A percentile compares a stretch with the other conserved stretches of the same genome.
These are phyloP conservation scores for Skeletonema grethae DNA, from an alignment of 108 stramenopile species.

Conservation along the genomic window DNA sequence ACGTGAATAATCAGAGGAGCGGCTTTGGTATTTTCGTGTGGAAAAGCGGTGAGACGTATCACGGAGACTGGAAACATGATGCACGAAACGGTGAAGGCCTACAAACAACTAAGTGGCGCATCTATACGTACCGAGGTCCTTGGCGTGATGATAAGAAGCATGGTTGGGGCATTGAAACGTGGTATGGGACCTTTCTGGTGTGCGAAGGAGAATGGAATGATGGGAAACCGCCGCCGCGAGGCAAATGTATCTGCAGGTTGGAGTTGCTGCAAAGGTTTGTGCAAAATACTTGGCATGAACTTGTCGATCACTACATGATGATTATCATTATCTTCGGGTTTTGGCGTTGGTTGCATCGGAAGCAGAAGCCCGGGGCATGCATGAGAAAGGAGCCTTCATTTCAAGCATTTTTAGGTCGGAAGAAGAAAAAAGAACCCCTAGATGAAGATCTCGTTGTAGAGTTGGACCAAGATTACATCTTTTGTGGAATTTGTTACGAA, in stretches of 20 bases:
- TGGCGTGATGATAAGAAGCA: slow-evolving; percentile 5
- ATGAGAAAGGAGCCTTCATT: neutral
- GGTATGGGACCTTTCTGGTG: neutral
- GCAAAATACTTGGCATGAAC: neutral
- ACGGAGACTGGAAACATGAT: neutral
- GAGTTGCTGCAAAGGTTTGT: neutral
- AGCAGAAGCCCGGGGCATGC: neutral
- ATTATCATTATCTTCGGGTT: too few species aligned
- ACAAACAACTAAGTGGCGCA: neutral
- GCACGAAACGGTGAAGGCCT: neutral
- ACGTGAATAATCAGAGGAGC: neutral
- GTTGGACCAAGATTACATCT: neutral
- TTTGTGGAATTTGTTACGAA: neutral
- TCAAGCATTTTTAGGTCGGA: too few species aligned
- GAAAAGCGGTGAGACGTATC: neutral
- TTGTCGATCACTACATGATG: neutral
- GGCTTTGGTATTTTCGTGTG: neutral
- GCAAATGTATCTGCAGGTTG: neutral
- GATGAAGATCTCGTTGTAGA: neutral
- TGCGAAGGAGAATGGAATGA: neutral
- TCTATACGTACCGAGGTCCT: neutral
- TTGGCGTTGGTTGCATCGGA: too few species aligned
- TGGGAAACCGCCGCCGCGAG: neutral
- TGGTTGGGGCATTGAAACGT: neutral
- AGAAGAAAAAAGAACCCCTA: too few species aligned